These are phyloP conservation scores for Ensete ventricosum DNA, from an alignment of 176 grass and related monocot genomes.

Conservation along the genomic window DNA sequence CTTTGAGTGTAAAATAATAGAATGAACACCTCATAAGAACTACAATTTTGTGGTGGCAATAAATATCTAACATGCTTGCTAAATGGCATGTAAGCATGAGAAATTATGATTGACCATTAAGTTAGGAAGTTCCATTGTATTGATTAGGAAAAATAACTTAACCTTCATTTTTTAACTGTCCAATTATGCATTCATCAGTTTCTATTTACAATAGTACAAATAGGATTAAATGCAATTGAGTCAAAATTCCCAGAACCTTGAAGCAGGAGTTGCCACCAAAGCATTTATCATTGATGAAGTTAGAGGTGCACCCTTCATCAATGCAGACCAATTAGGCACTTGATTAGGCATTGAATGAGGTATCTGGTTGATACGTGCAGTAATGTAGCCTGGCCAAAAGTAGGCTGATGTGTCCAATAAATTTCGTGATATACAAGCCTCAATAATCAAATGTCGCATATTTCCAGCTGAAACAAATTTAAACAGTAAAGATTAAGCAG, in stretches of 20 bases:
- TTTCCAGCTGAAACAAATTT: slow-evolving; percentile 69
- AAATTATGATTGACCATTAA: neutral
- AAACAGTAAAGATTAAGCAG: slow-evolving; percentile 6
- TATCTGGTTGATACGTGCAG: slow-evolving; percentile 38
- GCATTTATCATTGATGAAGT: slow-evolving; percentile 55
- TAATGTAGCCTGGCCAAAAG: slow-evolving; percentile 81
- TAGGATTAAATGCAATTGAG: neutral
- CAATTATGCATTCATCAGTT: neutral
- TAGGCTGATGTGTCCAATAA: slow-evolving; percentile 89
- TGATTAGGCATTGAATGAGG: slow-evolving; percentile 55
- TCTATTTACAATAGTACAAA: neutral
- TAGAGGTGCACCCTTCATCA: slow-evolving; percentile 72
- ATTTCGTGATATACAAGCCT: slow-evolving; percentile 86
- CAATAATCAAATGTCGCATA: slow-evolving; percentile 91
- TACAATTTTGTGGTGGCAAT: too few species aligned
- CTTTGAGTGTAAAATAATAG: neutral
- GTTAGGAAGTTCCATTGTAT: neutral
- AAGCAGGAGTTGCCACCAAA: slow-evolving; percentile 63
- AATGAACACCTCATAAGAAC: too few species aligned
- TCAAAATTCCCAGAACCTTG: slow-evolving; percentile 61
- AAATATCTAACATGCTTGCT: neutral
- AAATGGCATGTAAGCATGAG: neutral
- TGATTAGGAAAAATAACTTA: too few species aligned
- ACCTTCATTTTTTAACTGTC: neutral
- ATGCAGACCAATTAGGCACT: slow-evolving; percentile 76